A percentile compares a stretch with the other conserved stretches of the same genome.
phyloP scores from a whole-genome alignment of 805 yeast genomes.

The Wickerhamomyces chaumierensis region DNA sequence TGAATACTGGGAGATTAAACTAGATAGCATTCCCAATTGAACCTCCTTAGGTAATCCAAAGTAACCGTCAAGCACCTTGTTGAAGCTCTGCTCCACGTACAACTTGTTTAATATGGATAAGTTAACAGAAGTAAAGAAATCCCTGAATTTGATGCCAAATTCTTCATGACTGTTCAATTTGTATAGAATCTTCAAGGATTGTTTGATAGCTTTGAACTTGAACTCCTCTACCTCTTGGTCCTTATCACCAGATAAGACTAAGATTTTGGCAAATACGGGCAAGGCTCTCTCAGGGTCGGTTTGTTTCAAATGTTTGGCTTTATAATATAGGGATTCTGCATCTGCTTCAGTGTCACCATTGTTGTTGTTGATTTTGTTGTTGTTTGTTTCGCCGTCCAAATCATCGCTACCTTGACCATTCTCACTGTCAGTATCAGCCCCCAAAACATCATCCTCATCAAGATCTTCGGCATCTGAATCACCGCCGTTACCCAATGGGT shows the following conservation, averaged over 20 bases:
- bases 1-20: constrained; percentile 17
- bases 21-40: constrained; percentile 21
- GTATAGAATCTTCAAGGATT: constrained; percentile 13
- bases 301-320: constrained; percentile 15
- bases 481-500: not conserved
- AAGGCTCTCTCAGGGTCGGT: constrained; percentile 15
- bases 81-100: constrained; percentile 24
- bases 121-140: constrained; percentile 6
- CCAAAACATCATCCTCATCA: constrained; percentile 4
- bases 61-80: constrained; percentile 28
- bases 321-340: constrained; percentile 19
- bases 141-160: constrained; percentile 3
- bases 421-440: too few species aligned
- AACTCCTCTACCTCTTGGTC: constrained; percentile 20
- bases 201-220: constrained; percentile 18
- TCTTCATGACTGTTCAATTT: constrained; percentile 9
- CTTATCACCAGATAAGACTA: constrained; percentile 24
- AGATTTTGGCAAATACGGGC: constrained; percentile 6
- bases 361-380: too few species aligned
- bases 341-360: constrained; percentile 15
- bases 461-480: constrained; percentile 16
- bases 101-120: constrained; percentile 13
- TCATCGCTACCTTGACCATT: not conserved
- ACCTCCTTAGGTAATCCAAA: constrained; percentile 7
- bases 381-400: too few species aligned